phyloP scores from a whole-genome alignment of 2,329 filamentous ascomycete genomes.

The Daldinia eschscholtzii region DNA sequence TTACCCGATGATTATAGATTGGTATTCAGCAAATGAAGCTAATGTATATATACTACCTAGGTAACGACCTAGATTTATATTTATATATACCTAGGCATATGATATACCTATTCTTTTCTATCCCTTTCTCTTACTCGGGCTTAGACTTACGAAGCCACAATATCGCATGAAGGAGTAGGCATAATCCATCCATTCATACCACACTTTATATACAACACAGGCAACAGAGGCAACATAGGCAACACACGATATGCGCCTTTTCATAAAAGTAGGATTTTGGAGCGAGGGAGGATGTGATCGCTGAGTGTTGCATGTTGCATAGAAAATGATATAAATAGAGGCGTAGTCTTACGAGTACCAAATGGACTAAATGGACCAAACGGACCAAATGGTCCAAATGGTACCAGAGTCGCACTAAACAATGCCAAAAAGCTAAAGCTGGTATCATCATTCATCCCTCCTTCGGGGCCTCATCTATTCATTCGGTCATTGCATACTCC shows the following conservation, averaged over 20 bases:
- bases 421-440: slow-evolving; percentile 6
- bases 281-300: slow-evolving; percentile 27
- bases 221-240: background rate
- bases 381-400: background rate
- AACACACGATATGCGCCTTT: slow-evolving; percentile 12
- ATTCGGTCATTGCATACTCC: slow-evolving; percentile 23
- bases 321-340: slow-evolving; percentile 40
- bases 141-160: slow-evolving; percentile 36
- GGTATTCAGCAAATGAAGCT: too few species aligned
- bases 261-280: slow-evolving; percentile 28
- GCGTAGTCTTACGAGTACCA: slow-evolving; percentile 22
- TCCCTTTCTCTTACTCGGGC: slow-evolving; percentile 14
- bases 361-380: background rate
- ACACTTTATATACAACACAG: slow-evolving; percentile 3
- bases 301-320: slow-evolving; percentile 16
- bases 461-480: background rate
- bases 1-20: background rate
- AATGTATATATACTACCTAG: background rate
- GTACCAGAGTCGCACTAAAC: background rate
- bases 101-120: slow-evolving; percentile 14
- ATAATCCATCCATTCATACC: slow-evolving; percentile 21
- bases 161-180: slow-evolving; percentile 22
- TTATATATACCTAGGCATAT: background rate
- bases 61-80: background rate
- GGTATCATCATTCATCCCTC: slow-evolving; percentile 27